Percentiles rank a stretch among this genome's conserved stretches.
phyloP scores from a whole-genome alignment of 768 basidiomycete genomes.

The Panaeolus cyanescens region DNA sequence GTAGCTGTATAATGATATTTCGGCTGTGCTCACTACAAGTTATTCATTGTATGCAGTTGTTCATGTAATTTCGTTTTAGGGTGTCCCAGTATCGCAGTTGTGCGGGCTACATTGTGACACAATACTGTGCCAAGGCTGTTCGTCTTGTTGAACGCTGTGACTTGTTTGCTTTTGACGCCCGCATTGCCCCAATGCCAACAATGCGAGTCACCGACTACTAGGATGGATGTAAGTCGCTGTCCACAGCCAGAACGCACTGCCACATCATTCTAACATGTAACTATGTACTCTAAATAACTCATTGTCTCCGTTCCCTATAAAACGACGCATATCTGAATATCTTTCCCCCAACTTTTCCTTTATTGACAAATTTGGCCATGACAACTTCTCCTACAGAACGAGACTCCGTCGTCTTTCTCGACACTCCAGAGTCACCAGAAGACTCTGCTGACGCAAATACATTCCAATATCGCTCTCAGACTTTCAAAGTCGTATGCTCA shows the following conservation, averaged over 20 bases:
- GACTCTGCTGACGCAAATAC: neutral
- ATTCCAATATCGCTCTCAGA: neutral
- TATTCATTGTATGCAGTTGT: neutral
- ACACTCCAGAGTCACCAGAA: neutral
- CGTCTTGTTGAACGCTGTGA: no score
- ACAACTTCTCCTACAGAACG: neutral
- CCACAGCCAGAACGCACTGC: neutral
- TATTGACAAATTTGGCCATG: neutral
- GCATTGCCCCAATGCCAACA: neutral
- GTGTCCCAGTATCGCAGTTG: neutral
- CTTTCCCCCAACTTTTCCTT: no score
- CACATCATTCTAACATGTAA: no score
- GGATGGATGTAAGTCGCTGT: no score
- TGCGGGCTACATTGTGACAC: neutral
- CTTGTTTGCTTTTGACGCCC: neutral
- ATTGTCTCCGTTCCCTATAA: neutral
- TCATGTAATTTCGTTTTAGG: neutral
- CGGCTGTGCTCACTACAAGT: neutral
- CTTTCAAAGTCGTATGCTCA: neutral
- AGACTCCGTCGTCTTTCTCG: neutral
- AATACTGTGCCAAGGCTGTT: neutral
- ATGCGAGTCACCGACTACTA: no score
- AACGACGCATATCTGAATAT: no score
- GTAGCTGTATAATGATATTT: constrained; percentile 6
- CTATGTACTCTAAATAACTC: no score